These are phyloP conservation scores for Microsporum ferrugineum DNA, from an alignment of 2,329 filamentous ascomycete species.

Conservation along the genomic window DNA sequence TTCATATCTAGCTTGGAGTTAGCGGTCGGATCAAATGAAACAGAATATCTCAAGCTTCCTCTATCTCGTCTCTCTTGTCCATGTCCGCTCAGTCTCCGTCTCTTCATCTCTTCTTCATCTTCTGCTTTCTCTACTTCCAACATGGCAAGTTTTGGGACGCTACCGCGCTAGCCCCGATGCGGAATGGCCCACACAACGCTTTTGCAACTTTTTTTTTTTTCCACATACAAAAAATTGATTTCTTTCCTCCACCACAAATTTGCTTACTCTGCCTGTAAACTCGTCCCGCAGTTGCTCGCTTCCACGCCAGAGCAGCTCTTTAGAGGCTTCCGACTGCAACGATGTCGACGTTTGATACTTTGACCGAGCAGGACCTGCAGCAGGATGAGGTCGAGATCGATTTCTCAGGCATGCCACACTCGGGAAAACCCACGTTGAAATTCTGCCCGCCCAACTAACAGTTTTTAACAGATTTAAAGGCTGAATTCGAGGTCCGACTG, in stretches of 20 bases:
- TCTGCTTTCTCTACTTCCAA: background rate
- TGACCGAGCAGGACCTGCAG: conserved; percentile 84
- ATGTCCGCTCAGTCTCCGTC: background rate
- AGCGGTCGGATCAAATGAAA: background rate
- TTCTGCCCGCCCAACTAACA: conserved; percentile 19
- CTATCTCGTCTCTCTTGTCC: background rate
- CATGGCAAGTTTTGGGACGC: background rate
- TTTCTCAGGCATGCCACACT: conserved; percentile 51
- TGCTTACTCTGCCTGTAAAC: background rate
- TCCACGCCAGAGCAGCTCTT: background rate
- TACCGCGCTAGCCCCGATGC: background rate
- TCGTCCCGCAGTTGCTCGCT: background rate
- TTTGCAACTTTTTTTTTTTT: conserved; percentile 1
- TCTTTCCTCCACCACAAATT: conserved; percentile 1
- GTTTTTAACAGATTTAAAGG: conserved; percentile 56
- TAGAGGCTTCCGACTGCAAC: background rate
- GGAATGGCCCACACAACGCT: conserved; percentile 4
- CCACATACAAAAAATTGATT: conserved; percentile 3
- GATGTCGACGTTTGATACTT: conserved; percentile 56
- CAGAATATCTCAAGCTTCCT: background rate
- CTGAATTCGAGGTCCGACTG: conserved; percentile 89
- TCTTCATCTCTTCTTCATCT: background rate
- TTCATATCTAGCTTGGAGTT: background rate
- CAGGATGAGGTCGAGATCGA: conserved; percentile 89
- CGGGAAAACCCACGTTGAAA: conserved; percentile 6